Base-by-base conservation (phyloP, 805 yeast genomes). In the Starmerella scarabaei region DNA sequence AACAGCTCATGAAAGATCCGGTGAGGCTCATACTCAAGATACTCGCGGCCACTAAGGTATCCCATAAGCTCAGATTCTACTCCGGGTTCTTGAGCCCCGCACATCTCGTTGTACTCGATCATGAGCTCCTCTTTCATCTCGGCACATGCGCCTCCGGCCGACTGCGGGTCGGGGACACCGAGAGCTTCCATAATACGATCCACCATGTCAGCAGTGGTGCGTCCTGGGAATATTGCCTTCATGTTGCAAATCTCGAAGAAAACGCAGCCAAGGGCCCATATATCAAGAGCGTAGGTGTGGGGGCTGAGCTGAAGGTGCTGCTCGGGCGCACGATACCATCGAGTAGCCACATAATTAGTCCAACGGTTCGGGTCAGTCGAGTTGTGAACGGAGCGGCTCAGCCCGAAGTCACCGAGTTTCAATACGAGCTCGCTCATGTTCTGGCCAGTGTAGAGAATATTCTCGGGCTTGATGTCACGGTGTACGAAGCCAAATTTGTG, bases 271-370 rank as follows among this genome's bases (percentile, higher is more conserved):
- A 83, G 77, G 0, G 96, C 88, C 97, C 97, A 88, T 11, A 83
- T 65, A 60, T 88, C 97, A 7, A 88, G 73, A 0, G 85, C 83
- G 2, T 74, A 75, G 0, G 91, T 75, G 55, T 88, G 88, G 54
- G 74, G 79, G 14, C 44, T 38, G 16, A 48, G 33, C 14, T 46
- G 48, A 20, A 59, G 45, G 15, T 88, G 62, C 39, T 88, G 64
- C 55, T 88, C 98, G 0, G 98, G 98, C 0, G 96, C 86, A 40
- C 96, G 66, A 59, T 88, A 88, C 98, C 98, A 88, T 46, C 96
- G 65, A 1, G 97, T 88, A 1, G 93, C 95, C 16, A 88, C 96
- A 55, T 86, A 88, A 1, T 84, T 73, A 0, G 96, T 81, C 56
- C 83, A 66, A 6, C 7, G 14, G 20, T 17, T 5, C 39, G 73